phyloP scores from a whole-genome alignment of 2,329 filamentous ascomycete species.

The Paramyrothecium roridum region DNA sequence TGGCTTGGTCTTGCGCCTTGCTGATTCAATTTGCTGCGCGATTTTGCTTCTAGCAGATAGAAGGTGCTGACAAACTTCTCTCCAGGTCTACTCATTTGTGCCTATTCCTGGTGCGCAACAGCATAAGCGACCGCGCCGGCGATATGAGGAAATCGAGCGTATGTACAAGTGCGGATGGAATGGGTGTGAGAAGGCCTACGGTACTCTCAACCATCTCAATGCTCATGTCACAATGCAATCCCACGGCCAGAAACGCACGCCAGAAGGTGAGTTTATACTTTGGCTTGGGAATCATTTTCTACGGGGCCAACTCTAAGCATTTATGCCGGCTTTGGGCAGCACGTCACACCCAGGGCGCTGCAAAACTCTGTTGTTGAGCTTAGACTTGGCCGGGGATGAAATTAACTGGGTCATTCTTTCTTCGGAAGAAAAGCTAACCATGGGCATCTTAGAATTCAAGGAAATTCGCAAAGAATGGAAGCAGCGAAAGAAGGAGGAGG shows the following conservation, averaged over 20 bases:
- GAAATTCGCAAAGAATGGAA: conserved; percentile 99
- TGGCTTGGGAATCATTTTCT: neutral
- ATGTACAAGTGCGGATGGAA: conserved; percentile 99
- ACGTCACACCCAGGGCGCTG: too few species aligned
- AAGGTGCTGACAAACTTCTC: conserved; percentile 11
- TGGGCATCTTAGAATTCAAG: conserved; percentile 75
- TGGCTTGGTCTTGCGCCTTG: too few species aligned
- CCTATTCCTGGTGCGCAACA: conserved; percentile 96
- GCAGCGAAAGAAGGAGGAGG: conserved; percentile 98
- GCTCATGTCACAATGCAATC: conserved; percentile 99
- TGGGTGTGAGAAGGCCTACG: conserved; percentile 97
- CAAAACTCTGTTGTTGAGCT: too few species aligned
- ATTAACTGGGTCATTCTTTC: too few species aligned
- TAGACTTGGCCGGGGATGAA: too few species aligned
- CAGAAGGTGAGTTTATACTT: conserved; percentile 72
- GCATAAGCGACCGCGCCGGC: conserved; percentile 87
- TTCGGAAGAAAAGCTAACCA: conserved; percentile 19
- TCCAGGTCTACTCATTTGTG: conserved; percentile 96
- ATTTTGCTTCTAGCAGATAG: neutral
- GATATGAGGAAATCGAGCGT: conserved; percentile 97
- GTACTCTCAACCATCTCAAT: conserved; percentile 94
- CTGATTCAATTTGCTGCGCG: too few species aligned
- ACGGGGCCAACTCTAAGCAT: conserved; percentile 16
- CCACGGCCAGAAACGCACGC: conserved; percentile 89
- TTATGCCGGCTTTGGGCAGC: neutral